These are phyloP conservation scores for Lentinula sp. DNA, from an alignment of 768 basidiomycete genomes.

Conservation along the genomic window DNA sequence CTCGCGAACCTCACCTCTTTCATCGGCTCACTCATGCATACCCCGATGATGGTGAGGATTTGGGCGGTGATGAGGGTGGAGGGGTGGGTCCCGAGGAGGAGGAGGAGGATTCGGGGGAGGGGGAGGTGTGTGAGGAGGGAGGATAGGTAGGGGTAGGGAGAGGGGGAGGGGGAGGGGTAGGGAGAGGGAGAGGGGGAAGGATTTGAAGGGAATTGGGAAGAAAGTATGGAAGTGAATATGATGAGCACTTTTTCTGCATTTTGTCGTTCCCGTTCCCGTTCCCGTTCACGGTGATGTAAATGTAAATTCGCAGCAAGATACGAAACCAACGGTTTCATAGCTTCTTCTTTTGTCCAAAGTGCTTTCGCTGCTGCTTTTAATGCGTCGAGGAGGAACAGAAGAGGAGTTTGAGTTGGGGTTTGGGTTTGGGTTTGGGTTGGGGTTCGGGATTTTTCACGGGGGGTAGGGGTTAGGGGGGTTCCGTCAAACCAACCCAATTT, in stretches of 20 bases:
- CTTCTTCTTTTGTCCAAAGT: slow-evolving; percentile 65
- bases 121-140: slow-evolving; percentile 43
- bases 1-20: slow-evolving; percentile 25
- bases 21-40: slow-evolving; percentile 33
- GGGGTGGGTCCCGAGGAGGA: slow-evolving; percentile 78
- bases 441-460: too few relatives aligned
- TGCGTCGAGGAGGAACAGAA: slow-evolving; percentile 48
- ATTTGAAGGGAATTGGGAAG: slow-evolving; percentile 70
- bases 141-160: slow-evolving; percentile 68
- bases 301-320: slow-evolving; percentile 80
- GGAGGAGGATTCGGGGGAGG: slow-evolving; percentile 68
- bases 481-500: slow-evolving; percentile 64
- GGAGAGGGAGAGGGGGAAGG: slow-evolving; percentile 70
- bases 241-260: slow-evolving; percentile 67
- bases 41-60: slow-evolving; percentile 52
- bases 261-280: slow-evolving; percentile 26
- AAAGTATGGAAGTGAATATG: slow-evolving; percentile 56
- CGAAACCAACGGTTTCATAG: slow-evolving; percentile 80
- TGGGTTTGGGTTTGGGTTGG: too few relatives aligned
- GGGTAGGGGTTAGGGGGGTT: too few relatives aligned
- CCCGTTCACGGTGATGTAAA: neutral
- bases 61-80: slow-evolving; percentile 50
- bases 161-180: slow-evolving; percentile 56
- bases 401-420: too few relatives aligned
- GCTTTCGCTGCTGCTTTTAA: slow-evolving; percentile 56